Conservation (phyloP, 495 filamentous ascomycete genomes). For the Penicillium goetzii region DNA sequence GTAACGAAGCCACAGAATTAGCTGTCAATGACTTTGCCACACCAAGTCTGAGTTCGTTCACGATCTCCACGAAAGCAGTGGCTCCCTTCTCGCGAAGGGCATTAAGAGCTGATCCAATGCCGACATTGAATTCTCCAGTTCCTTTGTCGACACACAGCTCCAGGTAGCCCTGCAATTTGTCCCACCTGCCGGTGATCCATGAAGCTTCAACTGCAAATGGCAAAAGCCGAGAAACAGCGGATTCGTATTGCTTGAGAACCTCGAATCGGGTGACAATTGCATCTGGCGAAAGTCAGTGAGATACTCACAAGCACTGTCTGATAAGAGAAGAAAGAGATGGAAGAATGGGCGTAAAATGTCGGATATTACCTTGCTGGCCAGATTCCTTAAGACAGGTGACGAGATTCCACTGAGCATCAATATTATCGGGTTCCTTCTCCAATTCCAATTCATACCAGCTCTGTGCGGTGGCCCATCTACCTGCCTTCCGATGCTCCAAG, state of each 20-base stretch:
- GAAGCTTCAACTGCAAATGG: slow-evolving; percentile 87
- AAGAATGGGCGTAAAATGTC: slow-evolving; percentile 16
- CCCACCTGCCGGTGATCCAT: slow-evolving; percentile 86
- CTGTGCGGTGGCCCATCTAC: slow-evolving; percentile 96
- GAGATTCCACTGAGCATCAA: slow-evolving; percentile 78
- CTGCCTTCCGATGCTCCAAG: slow-evolving; percentile 86
- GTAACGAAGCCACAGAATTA: slow-evolving; percentile 75
- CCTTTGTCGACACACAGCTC: slow-evolving; percentile 49
- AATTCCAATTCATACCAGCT: slow-evolving; percentile 95
- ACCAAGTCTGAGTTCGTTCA: slow-evolving; percentile 67
- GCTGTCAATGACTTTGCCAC: slow-evolving; percentile 74
- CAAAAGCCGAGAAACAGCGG: slow-evolving; percentile 61
- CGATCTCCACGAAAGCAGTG: slow-evolving; percentile 57
- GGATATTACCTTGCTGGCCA: slow-evolving; percentile 74
- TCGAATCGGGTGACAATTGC: slow-evolving; percentile 84
- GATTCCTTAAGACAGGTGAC: slow-evolving; percentile 90
- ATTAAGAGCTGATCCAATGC: slow-evolving; percentile 72
- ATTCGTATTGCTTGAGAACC: slow-evolving; percentile 61
- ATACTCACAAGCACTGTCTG: slow-evolving; percentile 19
- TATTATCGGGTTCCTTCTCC: slow-evolving; percentile 73
- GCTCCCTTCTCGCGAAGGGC: slow-evolving; percentile 60
- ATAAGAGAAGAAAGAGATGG: slow-evolving; percentile 8
- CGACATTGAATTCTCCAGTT: slow-evolving; percentile 80
- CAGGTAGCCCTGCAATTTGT: slow-evolving; percentile 71
- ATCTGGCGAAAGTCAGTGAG: slow-evolving; percentile 49